Conservation (phyloP, 257 asterid species). For the Buddleja alternifolia region DNA sequence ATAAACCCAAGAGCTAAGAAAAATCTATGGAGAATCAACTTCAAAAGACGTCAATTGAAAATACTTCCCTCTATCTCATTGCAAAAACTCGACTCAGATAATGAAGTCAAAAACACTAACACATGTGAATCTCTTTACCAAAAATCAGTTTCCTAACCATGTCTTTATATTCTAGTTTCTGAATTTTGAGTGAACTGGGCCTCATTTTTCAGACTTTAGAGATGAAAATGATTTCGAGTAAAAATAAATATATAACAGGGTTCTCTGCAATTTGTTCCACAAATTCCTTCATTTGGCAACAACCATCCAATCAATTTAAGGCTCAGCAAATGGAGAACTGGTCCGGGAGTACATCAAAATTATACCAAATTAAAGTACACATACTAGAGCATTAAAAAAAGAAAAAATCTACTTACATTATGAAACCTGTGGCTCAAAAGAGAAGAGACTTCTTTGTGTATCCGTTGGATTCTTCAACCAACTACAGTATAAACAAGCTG, state of each 20-base stretch:
- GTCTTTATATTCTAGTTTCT: neutral
- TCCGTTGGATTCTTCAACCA: conserved; percentile 88
- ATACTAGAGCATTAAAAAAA: conserved; percentile 7
- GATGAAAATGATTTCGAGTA: neutral
- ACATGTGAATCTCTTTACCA: neutral
- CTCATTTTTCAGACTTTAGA: neutral
- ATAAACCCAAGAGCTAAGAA: conserved; percentile 9
- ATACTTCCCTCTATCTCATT: neutral
- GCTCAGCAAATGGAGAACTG: neutral
- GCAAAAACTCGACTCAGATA: neutral
- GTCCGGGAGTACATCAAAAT: neutral
- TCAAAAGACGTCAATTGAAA: neutral
- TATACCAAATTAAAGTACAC: conserved; percentile 2
- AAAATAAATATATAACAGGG: neutral
- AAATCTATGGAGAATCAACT: conserved; percentile 19
- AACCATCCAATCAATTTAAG: neutral
- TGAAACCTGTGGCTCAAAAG: conserved; percentile 53
- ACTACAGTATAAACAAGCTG: conserved; percentile 77
- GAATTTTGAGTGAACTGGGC: conserved; percentile 10
- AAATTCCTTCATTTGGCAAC: neutral
- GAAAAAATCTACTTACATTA: conserved; percentile 43
- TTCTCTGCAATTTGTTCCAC: neutral
- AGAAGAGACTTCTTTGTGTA: conserved; percentile 70
- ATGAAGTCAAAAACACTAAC: neutral
- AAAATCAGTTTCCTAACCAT: neutral